Conservation (phyloP, 768 basidiomycete genomes). For the Russula lepida region DNA sequence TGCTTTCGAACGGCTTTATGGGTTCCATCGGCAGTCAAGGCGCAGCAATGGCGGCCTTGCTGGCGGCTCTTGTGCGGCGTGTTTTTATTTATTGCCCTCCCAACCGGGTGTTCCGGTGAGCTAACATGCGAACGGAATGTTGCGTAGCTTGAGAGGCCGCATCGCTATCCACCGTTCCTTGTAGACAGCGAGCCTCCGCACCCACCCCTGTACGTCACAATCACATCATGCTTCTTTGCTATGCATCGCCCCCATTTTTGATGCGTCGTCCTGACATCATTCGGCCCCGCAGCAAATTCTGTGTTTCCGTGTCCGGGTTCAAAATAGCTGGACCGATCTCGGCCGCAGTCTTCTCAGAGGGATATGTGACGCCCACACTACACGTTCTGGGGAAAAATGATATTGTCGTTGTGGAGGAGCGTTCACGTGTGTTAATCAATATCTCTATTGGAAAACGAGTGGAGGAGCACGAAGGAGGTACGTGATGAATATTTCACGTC, state of each 20-base stretch:
- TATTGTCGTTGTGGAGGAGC: slow-evolving; percentile 62
- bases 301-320: slow-evolving; percentile 71
- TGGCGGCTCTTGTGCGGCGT: slow-evolving; percentile 55
- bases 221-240: slow-evolving; percentile 1
- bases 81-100: background rate
- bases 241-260: background rate
- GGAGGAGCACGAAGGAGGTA: slow-evolving; percentile 75
- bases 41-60: slow-evolving; percentile 62
- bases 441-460: slow-evolving; percentile 51
- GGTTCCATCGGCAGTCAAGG: slow-evolving; percentile 48
- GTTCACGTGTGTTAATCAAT: slow-evolving; percentile 48
- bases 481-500: slow-evolving; percentile 19
- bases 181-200: slow-evolving; percentile 57
- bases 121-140: slow-evolving; percentile 2
- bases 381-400: slow-evolving; percentile 75
- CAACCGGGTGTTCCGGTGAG: background rate
- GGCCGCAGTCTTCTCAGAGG: slow-evolving; percentile 40
- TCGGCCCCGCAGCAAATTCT: slow-evolving; percentile 47
- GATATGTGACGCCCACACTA: slow-evolving; percentile 62
- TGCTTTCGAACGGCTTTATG: background rate
- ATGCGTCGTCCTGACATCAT: slow-evolving; percentile 1
- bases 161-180: slow-evolving; percentile 48
- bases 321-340: slow-evolving; percentile 39
- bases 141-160: slow-evolving; percentile 45
- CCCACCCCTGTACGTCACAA: slow-evolving; percentile 55